Evolutionary conservation across 441 rosid genomes (phyloP), one percentile per base, ranked within the genome.

Genomic region (Populus trichocarpa): DNA sequence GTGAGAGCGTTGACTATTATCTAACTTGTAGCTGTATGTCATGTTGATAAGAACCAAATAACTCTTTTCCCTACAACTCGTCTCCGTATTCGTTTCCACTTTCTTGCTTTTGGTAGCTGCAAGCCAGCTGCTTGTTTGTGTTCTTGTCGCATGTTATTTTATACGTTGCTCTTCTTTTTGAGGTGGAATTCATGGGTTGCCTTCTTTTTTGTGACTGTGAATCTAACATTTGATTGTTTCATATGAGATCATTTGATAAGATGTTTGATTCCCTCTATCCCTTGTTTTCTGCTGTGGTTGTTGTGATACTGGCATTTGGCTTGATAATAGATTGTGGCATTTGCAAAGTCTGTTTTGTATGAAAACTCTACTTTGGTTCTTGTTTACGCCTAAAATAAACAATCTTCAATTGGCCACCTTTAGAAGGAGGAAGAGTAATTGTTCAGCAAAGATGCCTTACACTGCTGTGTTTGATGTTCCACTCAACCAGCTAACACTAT

Each of bases 61-160:
- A 74, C 68, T 66, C 63, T 38, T 69, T 5, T 57, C 30, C 23
- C 71, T 35, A 28, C 8, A 35, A 64, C 38, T 46, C 63, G 67
- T 28, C 35, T 65, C n/a, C n/a, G 9, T 9, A 61, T 36, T 8
- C 12, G 30, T 74, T 18, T 46, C 16, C 66, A 57, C 57, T 50
- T 38, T 82, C 70, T 50, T 79, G 72, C 63, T 79, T 83, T 79
- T 81, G 78, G 78, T 67, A 67, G 46, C 67, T 73, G 7, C 53
- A 32, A 74, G 77, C 72, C 72, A 83, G 65, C 83, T 75, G 73
- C 80, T 79, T 71, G 77, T 33, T 67, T 57, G 22, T 75, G 74
- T 71, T 74, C 69, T 57, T 42, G 63, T 66, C 46, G 36, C 59
- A 46, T 75, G 57, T 22, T 66, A 59, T 20, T 32, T 57, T 40